These are phyloP conservation scores for Staphylotrichum longicolle DNA, from an alignment of 495 filamentous ascomycete species.

Conservation along the genomic window DNA sequence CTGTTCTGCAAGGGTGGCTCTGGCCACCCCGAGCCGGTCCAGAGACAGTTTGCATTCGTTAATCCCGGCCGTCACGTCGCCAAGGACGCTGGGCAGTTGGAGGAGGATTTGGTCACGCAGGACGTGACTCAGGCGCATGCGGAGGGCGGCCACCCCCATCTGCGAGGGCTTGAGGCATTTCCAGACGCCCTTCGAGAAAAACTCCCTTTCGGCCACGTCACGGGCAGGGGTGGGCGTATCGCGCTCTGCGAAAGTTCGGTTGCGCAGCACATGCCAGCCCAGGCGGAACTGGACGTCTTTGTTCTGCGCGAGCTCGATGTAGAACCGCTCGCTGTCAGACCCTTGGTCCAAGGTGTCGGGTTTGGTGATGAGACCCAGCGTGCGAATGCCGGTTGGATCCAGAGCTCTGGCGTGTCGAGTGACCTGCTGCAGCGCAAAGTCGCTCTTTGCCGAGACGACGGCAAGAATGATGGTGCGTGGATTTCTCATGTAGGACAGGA, in stretches of 20 bases:
- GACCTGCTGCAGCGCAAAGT: constrained; percentile 51
- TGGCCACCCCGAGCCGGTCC: background rate
- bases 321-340: constrained; percentile 19
- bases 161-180: background rate
- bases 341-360: constrained; percentile 26
- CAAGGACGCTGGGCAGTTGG: constrained; percentile 10
- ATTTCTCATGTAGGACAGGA: constrained; percentile 57
- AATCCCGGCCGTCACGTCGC: background rate
- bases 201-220: background rate
- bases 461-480: constrained; percentile 57
- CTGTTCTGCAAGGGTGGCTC: constrained; percentile 1
- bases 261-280: constrained; percentile 67
- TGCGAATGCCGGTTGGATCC: constrained; percentile 49
- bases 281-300: constrained; percentile 25
- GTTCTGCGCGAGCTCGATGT: constrained; percentile 23
- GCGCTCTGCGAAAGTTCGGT: constrained; percentile 50
- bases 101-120: constrained; percentile 4
- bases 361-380: constrained; percentile 54
- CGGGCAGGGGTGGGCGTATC: background rate
- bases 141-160: constrained; percentile 5
- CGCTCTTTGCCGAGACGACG: constrained; percentile 54
- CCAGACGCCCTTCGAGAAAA: constrained; percentile 15
- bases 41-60: background rate
- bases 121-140: constrained; percentile 7
- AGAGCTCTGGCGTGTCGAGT: constrained; percentile 38